These are phyloP conservation scores for Backusella macrospora DNA, from an alignment of 192 early-diverging fungal genomes.

Conservation along the genomic window DNA sequence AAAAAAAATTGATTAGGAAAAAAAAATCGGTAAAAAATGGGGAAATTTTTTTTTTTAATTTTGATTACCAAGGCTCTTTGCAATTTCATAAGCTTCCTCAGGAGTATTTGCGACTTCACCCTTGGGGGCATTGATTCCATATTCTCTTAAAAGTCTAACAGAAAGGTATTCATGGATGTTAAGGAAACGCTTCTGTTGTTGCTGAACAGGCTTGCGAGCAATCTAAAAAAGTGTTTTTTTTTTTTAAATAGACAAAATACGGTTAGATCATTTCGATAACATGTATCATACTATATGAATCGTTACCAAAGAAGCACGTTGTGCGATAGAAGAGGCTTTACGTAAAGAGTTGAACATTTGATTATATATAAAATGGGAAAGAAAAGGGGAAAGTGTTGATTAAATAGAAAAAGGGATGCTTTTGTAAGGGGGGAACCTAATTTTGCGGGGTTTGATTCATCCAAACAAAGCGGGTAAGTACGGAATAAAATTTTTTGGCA, in stretches of 20 bases:
- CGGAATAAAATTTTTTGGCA: slow-evolving; percentile 23
- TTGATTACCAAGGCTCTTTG: slow-evolving; percentile 72
- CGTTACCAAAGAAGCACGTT: slow-evolving; percentile 36
- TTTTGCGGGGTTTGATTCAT: slow-evolving; percentile 19
- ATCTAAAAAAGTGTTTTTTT: no score
- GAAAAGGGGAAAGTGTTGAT: neutral
- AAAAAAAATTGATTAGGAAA: neutral
- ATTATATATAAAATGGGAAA: neutral
- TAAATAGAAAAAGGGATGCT: neutral
- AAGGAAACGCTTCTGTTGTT: slow-evolving; percentile 82
- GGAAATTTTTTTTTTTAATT: slow-evolving; percentile 11
- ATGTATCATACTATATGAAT: neutral
- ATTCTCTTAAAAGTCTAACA: slow-evolving; percentile 87
- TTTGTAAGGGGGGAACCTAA: neutral
- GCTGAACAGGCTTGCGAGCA: slow-evolving; percentile 30
- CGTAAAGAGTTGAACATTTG: slow-evolving; percentile 41
- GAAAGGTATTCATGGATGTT: slow-evolving; percentile 98
- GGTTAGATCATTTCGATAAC: no score
- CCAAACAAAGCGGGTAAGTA: slow-evolving; percentile 24
- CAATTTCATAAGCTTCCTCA: slow-evolving; percentile 85
- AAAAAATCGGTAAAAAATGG: slow-evolving; percentile 11
- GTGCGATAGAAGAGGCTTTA: slow-evolving; percentile 33
- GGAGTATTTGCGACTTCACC: slow-evolving; percentile 88
- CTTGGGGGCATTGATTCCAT: slow-evolving; percentile 89
- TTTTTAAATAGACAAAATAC: neutral